phyloP scores from a whole-genome alignment of 2,329 filamentous ascomycete species.

The Hyphodiscus sp. region DNA sequence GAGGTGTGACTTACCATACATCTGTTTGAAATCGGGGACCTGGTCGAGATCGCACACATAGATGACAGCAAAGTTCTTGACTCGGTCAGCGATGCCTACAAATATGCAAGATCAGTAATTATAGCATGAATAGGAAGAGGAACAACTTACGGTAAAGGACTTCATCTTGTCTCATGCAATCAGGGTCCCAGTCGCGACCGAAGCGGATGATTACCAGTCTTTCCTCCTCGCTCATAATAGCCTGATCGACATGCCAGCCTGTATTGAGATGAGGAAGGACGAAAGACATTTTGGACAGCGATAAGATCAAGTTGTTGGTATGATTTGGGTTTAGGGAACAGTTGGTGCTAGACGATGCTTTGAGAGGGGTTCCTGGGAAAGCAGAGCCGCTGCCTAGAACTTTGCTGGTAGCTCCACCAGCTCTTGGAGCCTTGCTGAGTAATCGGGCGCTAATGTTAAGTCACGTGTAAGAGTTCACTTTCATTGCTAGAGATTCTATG shows the following conservation, averaged over 20 bases:
- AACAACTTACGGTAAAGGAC: conserved; percentile 65
- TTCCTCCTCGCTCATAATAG: conserved; percentile 83
- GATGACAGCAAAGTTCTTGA: conserved; percentile 89
- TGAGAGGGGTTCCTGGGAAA: neutral
- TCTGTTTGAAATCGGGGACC: conserved; percentile 88
- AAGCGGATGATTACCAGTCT: conserved; percentile 91
- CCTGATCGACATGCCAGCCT: conserved; percentile 98
- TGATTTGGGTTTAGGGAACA: neutral
- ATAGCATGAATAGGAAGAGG: neutral
- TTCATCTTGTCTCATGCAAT: conserved; percentile 81
- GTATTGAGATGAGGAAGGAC: conserved; percentile 85
- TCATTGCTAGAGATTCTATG: no score
- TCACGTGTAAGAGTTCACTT: no score
- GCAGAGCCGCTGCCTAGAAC: neutral
- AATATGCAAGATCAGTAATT: neutral
- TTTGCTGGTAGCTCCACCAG: neutral
- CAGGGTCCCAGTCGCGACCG: conserved; percentile 76
- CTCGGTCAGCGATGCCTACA: conserved; percentile 70
- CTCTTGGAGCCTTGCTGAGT: conserved; percentile 1
- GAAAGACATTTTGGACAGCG: conserved; percentile 49
- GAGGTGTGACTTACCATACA: conserved; percentile 60
- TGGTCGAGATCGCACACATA: conserved; percentile 92
- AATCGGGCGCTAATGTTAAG: neutral
- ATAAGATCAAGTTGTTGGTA: neutral
- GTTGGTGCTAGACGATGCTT: neutral